Conservation (phyloP, 495 filamentous ascomycete genomes). For the Lasiosphaeria miniovina region DNA sequence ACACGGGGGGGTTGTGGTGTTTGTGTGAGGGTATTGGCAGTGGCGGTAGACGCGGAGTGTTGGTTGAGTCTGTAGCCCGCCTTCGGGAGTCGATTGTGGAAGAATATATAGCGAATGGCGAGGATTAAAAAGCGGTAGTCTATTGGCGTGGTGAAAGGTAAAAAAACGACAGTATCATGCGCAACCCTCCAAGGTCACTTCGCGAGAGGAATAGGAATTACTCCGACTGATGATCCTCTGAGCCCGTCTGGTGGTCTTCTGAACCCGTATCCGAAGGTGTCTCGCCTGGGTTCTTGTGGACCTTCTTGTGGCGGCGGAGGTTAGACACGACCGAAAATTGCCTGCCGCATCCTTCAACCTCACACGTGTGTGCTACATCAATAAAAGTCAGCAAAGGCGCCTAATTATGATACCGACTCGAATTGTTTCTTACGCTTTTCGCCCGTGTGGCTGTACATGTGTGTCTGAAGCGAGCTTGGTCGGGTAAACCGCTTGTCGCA, state of each 20-base stretch:
- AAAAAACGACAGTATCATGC: background rate
- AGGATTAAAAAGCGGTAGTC: conserved; percentile 30
- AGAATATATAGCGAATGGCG: conserved; percentile 18
- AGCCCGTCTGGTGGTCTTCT: conserved; percentile 49
- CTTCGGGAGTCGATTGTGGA: conserved; percentile 11
- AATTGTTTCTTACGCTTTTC: conserved; percentile 84
- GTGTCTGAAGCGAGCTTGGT: conserved; percentile 93
- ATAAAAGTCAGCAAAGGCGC: conserved; percentile 34
- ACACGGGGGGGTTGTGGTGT: conserved; percentile 9
- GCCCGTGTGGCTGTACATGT: conserved; percentile 99
- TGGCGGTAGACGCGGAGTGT: no score
- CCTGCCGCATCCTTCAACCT: conserved; percentile 91
- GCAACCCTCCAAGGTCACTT: background rate
- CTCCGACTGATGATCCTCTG: conserved; percentile 49
- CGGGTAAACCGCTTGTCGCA: conserved; percentile 98
- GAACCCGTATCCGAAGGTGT: conserved; percentile 51
- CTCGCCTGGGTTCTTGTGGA: conserved; percentile 75
- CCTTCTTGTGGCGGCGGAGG: conserved; percentile 89
- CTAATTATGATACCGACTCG: background rate
- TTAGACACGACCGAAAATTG: conserved; percentile 99
- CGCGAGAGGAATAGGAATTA: conserved; percentile 16
- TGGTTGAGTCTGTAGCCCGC: background rate
- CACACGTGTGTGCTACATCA: conserved; percentile 78
- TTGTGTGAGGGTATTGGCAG: conserved; percentile 2
- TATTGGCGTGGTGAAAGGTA: conserved; percentile 24